Base-by-base conservation (phyloP, 2,329 filamentous ascomycete species). In the Hymenoscyphus fraxineus region DNA sequence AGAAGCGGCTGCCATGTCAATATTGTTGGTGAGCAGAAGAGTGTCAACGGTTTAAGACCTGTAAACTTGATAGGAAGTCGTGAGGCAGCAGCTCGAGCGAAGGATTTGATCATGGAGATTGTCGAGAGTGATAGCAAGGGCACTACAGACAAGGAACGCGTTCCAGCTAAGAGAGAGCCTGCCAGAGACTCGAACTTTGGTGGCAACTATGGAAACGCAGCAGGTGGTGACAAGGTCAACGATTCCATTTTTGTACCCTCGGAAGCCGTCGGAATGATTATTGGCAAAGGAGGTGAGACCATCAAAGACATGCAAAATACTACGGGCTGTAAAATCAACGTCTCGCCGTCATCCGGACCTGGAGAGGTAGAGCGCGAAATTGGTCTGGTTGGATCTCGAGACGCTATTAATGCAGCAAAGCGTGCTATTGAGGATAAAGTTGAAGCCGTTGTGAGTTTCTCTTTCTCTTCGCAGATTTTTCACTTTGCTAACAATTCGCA, bases 251-350 rank as follows among this genome's bases (percentile, higher is more conserved):
- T 87, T 70, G 92, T 97, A 10, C 93, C 93, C 13, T 94, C 92
- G 27, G 93, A 97, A 75, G 90, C 93, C 6, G 93, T 97, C 62
- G 93, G 93, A 66, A 97, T 97, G 93, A 96, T 97, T 69, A 97
- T 97, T 66, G 93, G 93, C 69, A 96, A 96, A 81, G 91, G 92
- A 64, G 93, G 93, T 69, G 93, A 97, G 79, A 96, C 93, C 0
- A 97, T 97, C 75, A 92, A 93, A 69, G 92, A 96, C 71, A 96
- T 97, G 89, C 93, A 97, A 77, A 89, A 88, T 73, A 84, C 81
- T 39, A 95, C 92, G 5, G 90, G 91, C 57, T 97, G 93, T 83
- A 96, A 96, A 80, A 96, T 97, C 81, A 97, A 97, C 73, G 93
- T 97, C 32, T 91, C 91, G 39, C 91, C 91, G 72, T 88, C 92